phyloP scores from a whole-genome alignment of 2,329 filamentous ascomycete species.

The Westerdykella aurantiaca region DNA sequence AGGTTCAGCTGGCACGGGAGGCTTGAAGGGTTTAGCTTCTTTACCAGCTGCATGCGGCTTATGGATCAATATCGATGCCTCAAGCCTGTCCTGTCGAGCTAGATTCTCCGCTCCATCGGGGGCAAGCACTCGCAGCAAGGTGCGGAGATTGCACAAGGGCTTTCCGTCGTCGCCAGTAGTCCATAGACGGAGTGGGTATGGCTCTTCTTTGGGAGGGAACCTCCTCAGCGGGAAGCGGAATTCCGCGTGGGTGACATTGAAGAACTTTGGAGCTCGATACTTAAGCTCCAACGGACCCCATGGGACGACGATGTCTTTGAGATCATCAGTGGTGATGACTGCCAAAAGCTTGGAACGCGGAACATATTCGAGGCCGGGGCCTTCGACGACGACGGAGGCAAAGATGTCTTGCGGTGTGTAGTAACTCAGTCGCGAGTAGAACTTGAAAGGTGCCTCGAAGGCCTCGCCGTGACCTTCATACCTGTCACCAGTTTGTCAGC shows the following conservation, averaged over 20 bases:
- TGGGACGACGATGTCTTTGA: background rate
- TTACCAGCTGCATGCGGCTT: background rate
- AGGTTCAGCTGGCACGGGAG: too few relatives aligned
- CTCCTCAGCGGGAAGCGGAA: background rate
- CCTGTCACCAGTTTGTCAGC: too few relatives aligned
- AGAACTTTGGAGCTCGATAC: background rate
- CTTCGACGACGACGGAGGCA: conserved; percentile 1
- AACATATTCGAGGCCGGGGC: too few relatives aligned
- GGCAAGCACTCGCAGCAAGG: conserved; percentile 1
- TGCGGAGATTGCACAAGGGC: background rate
- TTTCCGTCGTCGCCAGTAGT: background rate
- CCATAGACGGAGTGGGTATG: background rate
- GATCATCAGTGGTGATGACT: background rate
- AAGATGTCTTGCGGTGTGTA: conserved; percentile 1
- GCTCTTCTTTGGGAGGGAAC: conserved; percentile 2
- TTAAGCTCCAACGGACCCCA: background rate
- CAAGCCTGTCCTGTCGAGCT: background rate
- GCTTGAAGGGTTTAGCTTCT: background rate
- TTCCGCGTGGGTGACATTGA: background rate
- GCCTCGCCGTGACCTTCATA: too few relatives aligned
- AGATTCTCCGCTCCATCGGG: background rate
- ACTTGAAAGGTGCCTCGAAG: background rate
- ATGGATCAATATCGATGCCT: background rate
- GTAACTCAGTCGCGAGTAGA: conserved; percentile 2
- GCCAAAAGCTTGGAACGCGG: background rate